Base-by-base conservation (phyloP, 306 rosid genomes). In the Pyrus communis region DNA sequence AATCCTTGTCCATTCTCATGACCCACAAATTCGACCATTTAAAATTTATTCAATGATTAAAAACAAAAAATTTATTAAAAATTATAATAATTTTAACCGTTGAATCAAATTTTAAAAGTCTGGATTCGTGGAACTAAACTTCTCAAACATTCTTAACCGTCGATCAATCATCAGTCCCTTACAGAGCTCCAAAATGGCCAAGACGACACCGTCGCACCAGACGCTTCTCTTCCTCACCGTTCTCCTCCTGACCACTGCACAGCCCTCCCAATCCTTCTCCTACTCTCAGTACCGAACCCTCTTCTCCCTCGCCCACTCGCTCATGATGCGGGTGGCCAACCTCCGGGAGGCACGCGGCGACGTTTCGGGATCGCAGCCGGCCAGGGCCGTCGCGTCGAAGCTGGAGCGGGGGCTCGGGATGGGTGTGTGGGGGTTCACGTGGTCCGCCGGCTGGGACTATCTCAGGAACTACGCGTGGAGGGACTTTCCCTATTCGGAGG, bases 331-430 rank as follows among this genome's bases (percentile, higher is more conserved):
- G 38, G 95, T 94, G 74, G 94, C 93, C 38, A 82, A 91, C 80
- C 91, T 90, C 33, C 95, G 97, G 45, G 82, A 87, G 81, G 28
- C 88, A 0, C 89, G 97, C 1, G 97, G 96, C 21, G 98, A 94
- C 75, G 0, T 70, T 42, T 61, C 85, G 52, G 97, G 93, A n/a
- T 79, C 95, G 25, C 59, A 75, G 3, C 87, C 95, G 27, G 97
- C 95, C 2, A 23, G 77, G 4, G 15, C 60, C 73, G 79, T 90
- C 28, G 91, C 94, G 21, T 70, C 76, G 27, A 84, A 76, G 84
- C 85, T 94, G 38, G 88, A 90, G 22, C 78, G 71, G 2, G 88
- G 87, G 14, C 42, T 81, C 4, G 83, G 87, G 4, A 23, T 90
- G 3, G 94, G 97, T 9, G 77, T 84, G 80, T 74, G 77, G 89